Conservation (phyloP, 2,329 filamentous ascomycete species). For the Bipolaris victoriae region DNA sequence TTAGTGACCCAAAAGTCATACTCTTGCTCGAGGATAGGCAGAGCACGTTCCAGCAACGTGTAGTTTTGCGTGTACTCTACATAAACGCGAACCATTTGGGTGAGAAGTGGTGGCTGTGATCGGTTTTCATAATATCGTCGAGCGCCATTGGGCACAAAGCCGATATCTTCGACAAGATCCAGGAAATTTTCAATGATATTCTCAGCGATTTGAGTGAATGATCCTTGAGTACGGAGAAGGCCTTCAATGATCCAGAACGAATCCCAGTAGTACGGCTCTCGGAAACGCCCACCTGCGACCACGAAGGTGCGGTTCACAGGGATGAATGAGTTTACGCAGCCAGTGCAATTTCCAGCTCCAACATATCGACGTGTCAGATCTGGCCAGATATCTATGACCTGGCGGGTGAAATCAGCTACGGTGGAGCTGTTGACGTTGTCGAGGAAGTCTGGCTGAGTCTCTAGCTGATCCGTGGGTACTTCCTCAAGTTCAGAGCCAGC, state of each 20-base stretch:
- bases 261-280: conserved; percentile 75
- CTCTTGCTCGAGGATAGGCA: conserved; percentile 68
- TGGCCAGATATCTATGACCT: conserved; percentile 74
- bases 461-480: conserved; percentile 59
- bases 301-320: conserved; percentile 71
- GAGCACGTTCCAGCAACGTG: conserved; percentile 63
- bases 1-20: conserved; percentile 68
- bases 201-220: conserved; percentile 66
- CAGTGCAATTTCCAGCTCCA: conserved; percentile 55
- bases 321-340: conserved; percentile 69
- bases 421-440: conserved; percentile 62
- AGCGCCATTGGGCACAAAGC: conserved; percentile 73
- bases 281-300: conserved; percentile 73
- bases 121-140: conserved; percentile 71
- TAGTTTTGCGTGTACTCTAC: conserved; percentile 69
- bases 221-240: conserved; percentile 67
- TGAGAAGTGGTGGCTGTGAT: conserved; percentile 69
- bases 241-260: conserved; percentile 73
- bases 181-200: conserved; percentile 75
- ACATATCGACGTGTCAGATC: conserved; percentile 68
- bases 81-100: conserved; percentile 70
- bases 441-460: conserved; percentile 65
- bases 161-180: conserved; percentile 68
- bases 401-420: conserved; percentile 64
- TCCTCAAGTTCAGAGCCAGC: conserved; percentile 68